Percentiles rank a stretch among this genome's conserved stretches.
phyloP scores from a whole-genome alignment of 202 grass and related monocot species.

The Schoenoplectus triqueter region DNA sequence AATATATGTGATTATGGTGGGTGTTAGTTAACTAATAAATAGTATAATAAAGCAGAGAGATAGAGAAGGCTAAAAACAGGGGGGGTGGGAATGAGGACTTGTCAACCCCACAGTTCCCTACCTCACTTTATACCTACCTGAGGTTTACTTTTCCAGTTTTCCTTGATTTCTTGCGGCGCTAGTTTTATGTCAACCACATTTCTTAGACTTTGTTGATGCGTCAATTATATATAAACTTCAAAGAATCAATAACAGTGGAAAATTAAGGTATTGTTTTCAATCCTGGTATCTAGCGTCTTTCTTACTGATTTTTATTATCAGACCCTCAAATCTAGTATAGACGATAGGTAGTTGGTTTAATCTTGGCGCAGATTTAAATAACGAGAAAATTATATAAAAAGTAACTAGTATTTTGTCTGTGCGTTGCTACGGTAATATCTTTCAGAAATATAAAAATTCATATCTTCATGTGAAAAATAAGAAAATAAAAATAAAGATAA shows the following conservation, averaged over 20 bases:
- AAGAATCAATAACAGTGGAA: not conserved
- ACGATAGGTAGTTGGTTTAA: no score
- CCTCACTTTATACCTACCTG: slow-evolving; percentile 87
- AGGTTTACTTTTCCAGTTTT: slow-evolving; percentile 40
- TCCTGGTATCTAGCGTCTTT: no score
- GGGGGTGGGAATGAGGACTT: slow-evolving; percentile 23
- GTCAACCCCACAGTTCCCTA: slow-evolving; percentile 51
- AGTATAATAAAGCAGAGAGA: slow-evolving; percentile 32
- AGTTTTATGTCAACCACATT: slow-evolving; percentile 28
- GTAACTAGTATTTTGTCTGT: no score
- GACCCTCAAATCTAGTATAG: no score
- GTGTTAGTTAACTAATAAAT: slow-evolving; percentile 37
- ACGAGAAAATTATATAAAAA: no score
- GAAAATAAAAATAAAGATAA: no score
- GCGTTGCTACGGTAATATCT: no score
- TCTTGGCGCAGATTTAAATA: no score
- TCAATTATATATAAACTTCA: not conserved
- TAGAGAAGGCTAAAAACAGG: slow-evolving; percentile 16
- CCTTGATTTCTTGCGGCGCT: slow-evolving; percentile 34
- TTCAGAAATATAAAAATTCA: no score
- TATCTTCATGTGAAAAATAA: no score
- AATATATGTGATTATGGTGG: slow-evolving; percentile 42
- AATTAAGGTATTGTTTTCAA: not conserved
- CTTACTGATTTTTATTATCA: no score
- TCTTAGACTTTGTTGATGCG: not conserved